Evolutionary conservation across 2,329 filamentous ascomycete genomes (phyloP).

Genomic region (Aspergillus sp.): DNA sequence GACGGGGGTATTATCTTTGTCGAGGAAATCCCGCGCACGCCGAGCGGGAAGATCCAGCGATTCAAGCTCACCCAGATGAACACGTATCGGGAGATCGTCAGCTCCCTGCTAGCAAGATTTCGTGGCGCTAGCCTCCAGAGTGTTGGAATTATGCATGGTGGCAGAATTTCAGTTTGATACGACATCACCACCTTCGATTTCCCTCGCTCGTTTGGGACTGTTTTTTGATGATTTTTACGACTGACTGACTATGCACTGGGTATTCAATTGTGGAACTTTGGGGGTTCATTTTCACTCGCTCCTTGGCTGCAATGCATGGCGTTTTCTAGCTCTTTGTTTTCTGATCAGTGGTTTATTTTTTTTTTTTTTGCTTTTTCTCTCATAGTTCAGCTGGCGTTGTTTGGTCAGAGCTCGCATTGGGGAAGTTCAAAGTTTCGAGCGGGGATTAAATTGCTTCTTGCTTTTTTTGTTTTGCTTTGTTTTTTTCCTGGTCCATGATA

Average conservation of each 20-base stretch:
- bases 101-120: conserved; percentile 28
- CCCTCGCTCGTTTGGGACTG: not conserved
- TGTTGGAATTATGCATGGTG: conserved; percentile 24
- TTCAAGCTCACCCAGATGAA: conserved; percentile 43
- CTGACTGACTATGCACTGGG: not conserved
- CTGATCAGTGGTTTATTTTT: not conserved
- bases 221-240: not conserved
- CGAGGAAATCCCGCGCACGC: conserved; percentile 49
- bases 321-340: not conserved
- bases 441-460: too few relatives aligned
- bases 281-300: not conserved
- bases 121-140: conserved; percentile 23
- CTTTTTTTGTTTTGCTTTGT: not conserved
- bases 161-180: conserved; percentile 20
- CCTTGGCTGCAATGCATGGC: not conserved
- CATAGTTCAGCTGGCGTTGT: not conserved
- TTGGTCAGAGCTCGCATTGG: not conserved
- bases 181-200: not conserved
- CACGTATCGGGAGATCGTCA: conserved; percentile 37
- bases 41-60: conserved; percentile 52
- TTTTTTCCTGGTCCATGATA: too few relatives aligned
- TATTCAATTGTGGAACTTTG: not conserved
- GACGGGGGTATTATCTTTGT: conserved; percentile 51
- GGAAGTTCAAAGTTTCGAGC: not conserved
- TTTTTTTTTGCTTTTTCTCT: not conserved